Evolutionary conservation across 345 rosid species (phyloP).

Genomic region (Citrus maxima): DNA sequence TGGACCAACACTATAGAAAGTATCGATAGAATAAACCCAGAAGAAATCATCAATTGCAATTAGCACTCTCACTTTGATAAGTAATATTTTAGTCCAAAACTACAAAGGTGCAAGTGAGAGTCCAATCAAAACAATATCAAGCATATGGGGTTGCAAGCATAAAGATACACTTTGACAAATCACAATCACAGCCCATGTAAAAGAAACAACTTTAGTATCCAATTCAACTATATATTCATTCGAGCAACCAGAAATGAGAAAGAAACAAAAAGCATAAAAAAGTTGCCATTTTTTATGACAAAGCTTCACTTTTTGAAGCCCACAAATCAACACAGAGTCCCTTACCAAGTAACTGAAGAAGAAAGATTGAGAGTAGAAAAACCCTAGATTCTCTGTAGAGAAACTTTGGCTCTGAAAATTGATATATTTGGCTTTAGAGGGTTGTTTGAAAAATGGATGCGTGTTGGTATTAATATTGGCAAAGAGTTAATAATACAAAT

Average conservation of each 20-base stretch:
- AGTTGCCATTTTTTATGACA: not conserved
- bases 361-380: conserved; percentile 32
- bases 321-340: conserved; percentile 10
- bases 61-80: not conserved
- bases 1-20: not conserved
- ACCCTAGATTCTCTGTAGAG: conserved; percentile 31
- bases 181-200: conserved; percentile 6
- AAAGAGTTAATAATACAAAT: not conserved
- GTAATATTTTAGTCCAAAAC: not conserved
- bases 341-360: conserved; percentile 32
- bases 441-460: not conserved
- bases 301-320: conserved; percentile 4
- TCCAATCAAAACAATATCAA: not conserved
- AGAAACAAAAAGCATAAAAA: not conserved
- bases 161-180: not conserved
- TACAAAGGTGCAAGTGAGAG: not conserved
- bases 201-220: not conserved
- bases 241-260: not conserved
- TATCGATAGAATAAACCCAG: not conserved
- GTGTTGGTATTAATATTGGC: not conserved
- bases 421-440: not conserved
- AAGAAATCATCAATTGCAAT: not conserved
- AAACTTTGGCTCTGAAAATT: not conserved
- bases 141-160: not conserved
- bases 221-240: not conserved